Conservation (phyloP, 2,329 filamentous ascomycete genomes). For the Colletotrichum tabaci region DNA sequence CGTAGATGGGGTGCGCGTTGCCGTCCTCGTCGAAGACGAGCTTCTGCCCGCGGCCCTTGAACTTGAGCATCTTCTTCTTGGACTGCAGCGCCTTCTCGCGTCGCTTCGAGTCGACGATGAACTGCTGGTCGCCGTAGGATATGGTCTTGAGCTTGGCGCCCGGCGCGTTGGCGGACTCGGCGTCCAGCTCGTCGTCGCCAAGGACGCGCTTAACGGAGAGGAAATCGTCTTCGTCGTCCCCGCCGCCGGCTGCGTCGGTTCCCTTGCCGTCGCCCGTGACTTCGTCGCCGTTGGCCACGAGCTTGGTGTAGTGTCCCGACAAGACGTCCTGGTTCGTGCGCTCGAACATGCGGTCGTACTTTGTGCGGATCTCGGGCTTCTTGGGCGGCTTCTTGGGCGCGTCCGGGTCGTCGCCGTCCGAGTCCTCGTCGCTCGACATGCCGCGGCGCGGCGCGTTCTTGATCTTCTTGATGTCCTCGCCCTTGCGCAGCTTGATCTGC, state of each 20-base stretch:
- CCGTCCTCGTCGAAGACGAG: slow-evolving; percentile 95
- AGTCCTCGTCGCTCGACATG: slow-evolving; percentile 75
- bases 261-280: slow-evolving; percentile 8
- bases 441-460: slow-evolving; percentile 87
- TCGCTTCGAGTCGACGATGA: slow-evolving; percentile 93
- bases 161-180: slow-evolving; percentile 60
- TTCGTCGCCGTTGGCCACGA: slow-evolving; percentile 75
- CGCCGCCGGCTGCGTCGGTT: slow-evolving; percentile 53
- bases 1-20: slow-evolving; percentile 86
- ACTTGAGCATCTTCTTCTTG: slow-evolving; percentile 94
- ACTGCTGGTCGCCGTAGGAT: slow-evolving; percentile 77
- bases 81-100: slow-evolving; percentile 95
- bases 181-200: slow-evolving; percentile 75
- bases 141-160: slow-evolving; percentile 70
- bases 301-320: slow-evolving; percentile 92
- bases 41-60: slow-evolving; percentile 88
- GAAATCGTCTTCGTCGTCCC: slow-evolving; percentile 84
- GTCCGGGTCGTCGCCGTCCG: slow-evolving; percentile 61
- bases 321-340: slow-evolving; percentile 95
- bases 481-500: slow-evolving; percentile 93
- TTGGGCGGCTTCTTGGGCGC: slow-evolving; percentile 72
- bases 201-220: slow-evolving; percentile 91
- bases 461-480: slow-evolving; percentile 85
- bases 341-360: slow-evolving; percentile 99
- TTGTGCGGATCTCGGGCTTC: slow-evolving; percentile 86